These are phyloP conservation scores for Boletus calvinii DNA, from an alignment of 1,284 basidiomycete species.

Conservation along the genomic window DNA sequence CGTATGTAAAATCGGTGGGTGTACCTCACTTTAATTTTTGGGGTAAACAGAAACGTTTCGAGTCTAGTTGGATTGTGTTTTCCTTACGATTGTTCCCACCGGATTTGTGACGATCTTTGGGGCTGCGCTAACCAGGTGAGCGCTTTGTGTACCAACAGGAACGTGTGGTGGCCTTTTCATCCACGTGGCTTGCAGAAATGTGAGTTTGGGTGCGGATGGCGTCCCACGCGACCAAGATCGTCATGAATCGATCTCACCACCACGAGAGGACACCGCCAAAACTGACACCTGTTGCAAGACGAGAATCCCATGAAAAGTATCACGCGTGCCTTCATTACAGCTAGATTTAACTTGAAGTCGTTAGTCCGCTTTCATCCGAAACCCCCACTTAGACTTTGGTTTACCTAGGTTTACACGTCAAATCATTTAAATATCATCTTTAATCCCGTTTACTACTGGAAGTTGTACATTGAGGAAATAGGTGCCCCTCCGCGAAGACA, in stretches of 20 bases:
- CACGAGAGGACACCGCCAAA: background rate
- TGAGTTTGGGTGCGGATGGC: constrained; percentile 1
- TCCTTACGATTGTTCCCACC: constrained; percentile 12
- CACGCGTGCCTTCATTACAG: background rate
- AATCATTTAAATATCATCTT: too few species aligned
- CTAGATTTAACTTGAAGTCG: too few species aligned
- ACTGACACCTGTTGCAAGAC: background rate
- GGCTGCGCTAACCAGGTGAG: constrained; percentile 10
- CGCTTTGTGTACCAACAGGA: background rate
- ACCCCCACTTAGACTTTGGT: too few species aligned
- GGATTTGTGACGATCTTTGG: constrained; percentile 12
- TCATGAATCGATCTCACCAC: background rate
- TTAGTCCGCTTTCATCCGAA: too few species aligned
- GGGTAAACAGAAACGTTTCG: background rate
- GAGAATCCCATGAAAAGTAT: background rate
- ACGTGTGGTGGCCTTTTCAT: background rate
- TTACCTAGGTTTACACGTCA: too few species aligned
- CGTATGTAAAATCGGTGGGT: constrained; percentile 16
- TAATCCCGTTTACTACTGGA: too few species aligned
- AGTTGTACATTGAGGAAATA: too few species aligned
- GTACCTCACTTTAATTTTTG: background rate
- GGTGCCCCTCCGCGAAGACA: too few species aligned
- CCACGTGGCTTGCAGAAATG: constrained; percentile 4
- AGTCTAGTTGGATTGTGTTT: constrained; percentile 12
- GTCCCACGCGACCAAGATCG: background rate